A percentile compares a stretch with the other conserved stretches of the same genome.
Conservation (phyloP, 2,329 filamentous ascomycete genomes). For the Xylaria sp. region DNA sequence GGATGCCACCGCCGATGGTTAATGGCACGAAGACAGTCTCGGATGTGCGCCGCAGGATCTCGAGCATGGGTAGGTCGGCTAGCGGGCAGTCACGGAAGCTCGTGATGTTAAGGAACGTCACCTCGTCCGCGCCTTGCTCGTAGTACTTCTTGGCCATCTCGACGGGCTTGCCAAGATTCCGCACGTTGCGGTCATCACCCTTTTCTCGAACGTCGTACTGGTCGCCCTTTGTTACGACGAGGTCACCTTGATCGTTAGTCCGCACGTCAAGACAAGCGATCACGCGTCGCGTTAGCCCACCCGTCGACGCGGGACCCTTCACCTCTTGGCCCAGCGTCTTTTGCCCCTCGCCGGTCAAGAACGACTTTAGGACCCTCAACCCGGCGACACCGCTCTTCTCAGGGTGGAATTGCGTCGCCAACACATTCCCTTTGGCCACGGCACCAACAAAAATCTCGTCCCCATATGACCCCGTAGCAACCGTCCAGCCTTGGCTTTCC, state of each 20-base stretch:
- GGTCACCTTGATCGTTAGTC: conserved; percentile 90
- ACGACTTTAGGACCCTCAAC: conserved; percentile 83
- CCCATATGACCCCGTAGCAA: conserved; percentile 91
- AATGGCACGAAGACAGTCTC: conserved; percentile 95
- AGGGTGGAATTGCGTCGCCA: conserved; percentile 96
- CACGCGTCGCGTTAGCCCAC: conserved; percentile 88
- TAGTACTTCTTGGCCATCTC: conserved; percentile 95
- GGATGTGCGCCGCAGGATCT: conserved; percentile 86
- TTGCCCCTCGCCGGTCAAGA: conserved; percentile 77
- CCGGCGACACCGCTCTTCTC: conserved; percentile 96
- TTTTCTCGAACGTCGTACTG: conserved; percentile 99
- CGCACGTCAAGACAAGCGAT: conserved; percentile 97
- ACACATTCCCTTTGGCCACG: conserved; percentile 83
- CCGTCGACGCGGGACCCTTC: conserved; percentile 51
- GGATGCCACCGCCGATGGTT: conserved; percentile 94
- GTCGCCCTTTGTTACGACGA: conserved; percentile 98
- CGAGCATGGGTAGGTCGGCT: conserved; percentile 93
- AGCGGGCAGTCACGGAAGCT: conserved; percentile 96
- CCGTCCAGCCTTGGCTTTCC: conserved; percentile 85
- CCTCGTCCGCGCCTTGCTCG: conserved; percentile 94
- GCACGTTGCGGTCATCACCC: conserved; percentile 71
- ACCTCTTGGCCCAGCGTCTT: conserved; percentile 57
- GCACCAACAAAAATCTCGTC: conserved; percentile 91
- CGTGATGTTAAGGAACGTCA: conserved; percentile 98
- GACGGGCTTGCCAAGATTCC: conserved; percentile 96